phyloP scores from a whole-genome alignment of 164 flowering plant species.

The Hamamelis virginiana region DNA sequence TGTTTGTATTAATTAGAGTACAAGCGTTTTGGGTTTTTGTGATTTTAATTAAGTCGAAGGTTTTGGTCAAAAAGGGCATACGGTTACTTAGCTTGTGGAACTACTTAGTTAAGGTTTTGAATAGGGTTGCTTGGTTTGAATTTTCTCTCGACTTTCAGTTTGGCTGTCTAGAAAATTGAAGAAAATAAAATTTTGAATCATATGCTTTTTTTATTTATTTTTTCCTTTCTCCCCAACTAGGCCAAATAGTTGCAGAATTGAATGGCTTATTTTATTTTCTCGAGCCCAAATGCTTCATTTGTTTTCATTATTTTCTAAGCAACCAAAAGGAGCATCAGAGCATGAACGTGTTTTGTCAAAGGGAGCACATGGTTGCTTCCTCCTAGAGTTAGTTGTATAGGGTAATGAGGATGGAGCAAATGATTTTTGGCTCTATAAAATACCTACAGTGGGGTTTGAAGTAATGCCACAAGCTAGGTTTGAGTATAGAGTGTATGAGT shows the following conservation, averaged over 20 bases:
- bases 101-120: constrained; percentile 2
- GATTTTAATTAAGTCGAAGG: neutral
- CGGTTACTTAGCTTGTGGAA: constrained; percentile 9
- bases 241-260: neutral
- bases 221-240: neutral
- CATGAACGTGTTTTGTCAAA: neutral
- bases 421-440: constrained; percentile 16
- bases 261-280: neutral
- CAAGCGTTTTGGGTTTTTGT: neutral
- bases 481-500: neutral
- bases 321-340: neutral
- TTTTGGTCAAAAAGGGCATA: neutral
- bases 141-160: neutral
- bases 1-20: neutral
- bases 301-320: neutral
- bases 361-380: constrained; percentile 21
- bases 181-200: neutral
- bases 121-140: neutral
- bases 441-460: neutral
- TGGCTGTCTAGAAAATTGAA: constrained; percentile 3
- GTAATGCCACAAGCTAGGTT: neutral
- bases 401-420: constrained; percentile 7
- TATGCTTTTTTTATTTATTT: neutral
- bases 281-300: neutral
- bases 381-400: constrained; percentile 3